phyloP scores from a whole-genome alignment of 2,329 filamentous ascomycete species.

The Clarireedia hainanense region DNA sequence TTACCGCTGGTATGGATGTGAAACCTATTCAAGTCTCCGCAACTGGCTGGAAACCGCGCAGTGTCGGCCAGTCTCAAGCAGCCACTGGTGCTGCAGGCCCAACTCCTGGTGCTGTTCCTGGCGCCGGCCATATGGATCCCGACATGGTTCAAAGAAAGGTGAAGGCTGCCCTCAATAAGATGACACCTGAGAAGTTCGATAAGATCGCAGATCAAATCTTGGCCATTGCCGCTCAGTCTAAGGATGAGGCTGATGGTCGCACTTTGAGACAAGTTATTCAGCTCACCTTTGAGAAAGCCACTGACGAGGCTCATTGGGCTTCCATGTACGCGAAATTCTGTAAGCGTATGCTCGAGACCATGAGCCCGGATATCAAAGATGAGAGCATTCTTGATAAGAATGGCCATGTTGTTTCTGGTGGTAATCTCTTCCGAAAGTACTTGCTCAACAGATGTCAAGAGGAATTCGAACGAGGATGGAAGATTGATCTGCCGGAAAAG shows the following conservation, averaged over 20 bases:
- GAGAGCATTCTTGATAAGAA: conserved; percentile 89
- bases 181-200: conserved; percentile 99
- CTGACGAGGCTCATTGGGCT: conserved; percentile 96
- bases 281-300: conserved; percentile 98
- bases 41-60: conserved; percentile 86
- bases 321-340: conserved; percentile 99
- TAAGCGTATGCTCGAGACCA: conserved; percentile 90
- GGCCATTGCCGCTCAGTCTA: conserved; percentile 85
- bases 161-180: conserved; percentile 98
- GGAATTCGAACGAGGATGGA: conserved; percentile 98
- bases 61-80: conserved; percentile 42
- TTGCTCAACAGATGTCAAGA: conserved; percentile 97
- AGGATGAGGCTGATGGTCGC: conserved; percentile 88
- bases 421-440: conserved; percentile 95
- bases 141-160: conserved; percentile 97
- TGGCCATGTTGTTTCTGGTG: conserved; percentile 81
- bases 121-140: conserved; percentile 63
- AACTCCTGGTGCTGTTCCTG: conserved; percentile 38
- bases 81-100: conserved; percentile 33
- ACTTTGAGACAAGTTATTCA: conserved; percentile 97
- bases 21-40: conserved; percentile 66
- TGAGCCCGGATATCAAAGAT: conserved; percentile 91
- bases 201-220: conserved; percentile 92
- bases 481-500: conserved; percentile 72
- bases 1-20: conserved; percentile 75